phyloP scores from a whole-genome alignment of 768 basidiomycete genomes.

The Auriscalpium orientale region DNA sequence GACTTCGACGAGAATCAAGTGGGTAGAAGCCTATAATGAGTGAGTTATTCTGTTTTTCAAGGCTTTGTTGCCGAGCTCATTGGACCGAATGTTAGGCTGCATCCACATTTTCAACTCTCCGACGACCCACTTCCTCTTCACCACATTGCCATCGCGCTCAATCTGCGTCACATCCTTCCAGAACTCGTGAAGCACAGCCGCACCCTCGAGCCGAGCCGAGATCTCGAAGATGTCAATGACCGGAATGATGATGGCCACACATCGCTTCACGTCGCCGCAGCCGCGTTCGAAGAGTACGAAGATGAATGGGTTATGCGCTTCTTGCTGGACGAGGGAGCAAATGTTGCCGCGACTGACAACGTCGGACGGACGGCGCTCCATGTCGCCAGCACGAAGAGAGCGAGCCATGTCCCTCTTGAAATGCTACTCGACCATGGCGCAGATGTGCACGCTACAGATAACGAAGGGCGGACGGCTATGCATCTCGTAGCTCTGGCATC shows the following conservation, averaged over 20 bases:
- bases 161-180: background rate
- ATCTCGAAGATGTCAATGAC: too few species aligned
- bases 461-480: background rate
- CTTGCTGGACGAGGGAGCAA: too few species aligned
- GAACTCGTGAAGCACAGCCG: background rate
- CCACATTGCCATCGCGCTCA: constrained; percentile 1
- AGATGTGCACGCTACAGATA: background rate
- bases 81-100: background rate
- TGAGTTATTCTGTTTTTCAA: background rate
- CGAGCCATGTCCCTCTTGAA: background rate
- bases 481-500: background rate
- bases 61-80: background rate
- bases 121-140: background rate
- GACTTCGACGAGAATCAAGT: background rate
- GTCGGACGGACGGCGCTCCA: background rate
- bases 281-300: too few species aligned
- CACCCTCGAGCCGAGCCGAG: background rate
- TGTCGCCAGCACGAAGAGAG: background rate
- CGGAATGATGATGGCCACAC: too few species aligned
- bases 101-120: background rate
- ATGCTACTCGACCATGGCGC: background rate
- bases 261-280: too few species aligned
- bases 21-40: background rate
- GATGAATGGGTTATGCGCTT: too few species aligned
- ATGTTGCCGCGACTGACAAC: background rate